Percentiles rank a stretch among this genome's conserved stretches.
phyloP scores from a whole-genome alignment of 768 basidiomycete genomes.

The Panellus pusillus region DNA sequence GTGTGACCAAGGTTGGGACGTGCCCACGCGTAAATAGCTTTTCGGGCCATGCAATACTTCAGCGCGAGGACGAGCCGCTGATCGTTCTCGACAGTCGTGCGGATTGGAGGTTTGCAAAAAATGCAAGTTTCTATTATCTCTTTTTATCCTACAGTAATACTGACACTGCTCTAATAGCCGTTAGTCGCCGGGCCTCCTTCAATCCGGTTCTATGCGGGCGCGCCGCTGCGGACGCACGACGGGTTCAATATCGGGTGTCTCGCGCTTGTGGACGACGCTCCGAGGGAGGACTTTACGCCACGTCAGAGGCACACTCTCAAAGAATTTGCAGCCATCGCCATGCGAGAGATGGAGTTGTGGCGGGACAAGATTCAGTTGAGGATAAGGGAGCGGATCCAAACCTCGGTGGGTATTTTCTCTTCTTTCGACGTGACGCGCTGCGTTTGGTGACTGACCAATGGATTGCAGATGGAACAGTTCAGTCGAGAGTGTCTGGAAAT shows the following conservation, averaged over 20 bases:
- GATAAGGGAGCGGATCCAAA: slow-evolving; percentile 89
- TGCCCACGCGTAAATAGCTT: slow-evolving; percentile 53
- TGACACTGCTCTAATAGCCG: slow-evolving; percentile 53
- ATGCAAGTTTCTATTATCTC: slow-evolving; percentile 47
- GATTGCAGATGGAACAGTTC: slow-evolving; percentile 84
- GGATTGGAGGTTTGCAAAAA: slow-evolving; percentile 89
- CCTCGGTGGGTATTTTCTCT: slow-evolving; percentile 53
- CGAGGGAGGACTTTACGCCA: slow-evolving; percentile 82
- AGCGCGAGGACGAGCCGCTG: slow-evolving; percentile 83
- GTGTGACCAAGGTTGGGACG: slow-evolving; percentile 48
- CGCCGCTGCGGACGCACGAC: slow-evolving; percentile 84
- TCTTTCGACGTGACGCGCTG: not conserved
- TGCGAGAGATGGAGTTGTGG: slow-evolving; percentile 97
- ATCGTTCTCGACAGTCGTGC: slow-evolving; percentile 74
- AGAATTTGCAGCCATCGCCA: slow-evolving; percentile 91
- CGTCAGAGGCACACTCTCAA: slow-evolving; percentile 89
- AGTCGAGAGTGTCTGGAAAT: slow-evolving; percentile 93
- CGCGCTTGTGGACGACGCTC: slow-evolving; percentile 81
- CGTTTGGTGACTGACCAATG: not conserved
- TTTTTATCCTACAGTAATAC: not conserved
- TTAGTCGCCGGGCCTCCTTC: slow-evolving; percentile 64
- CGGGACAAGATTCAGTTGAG: slow-evolving; percentile 93
- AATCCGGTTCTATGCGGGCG: slow-evolving; percentile 89
- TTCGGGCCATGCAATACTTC: slow-evolving; percentile 81
- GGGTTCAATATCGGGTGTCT: slow-evolving; percentile 90